phyloP scores from a whole-genome alignment of 139 green algal genomes.

The Chlorella sp. region DNA sequence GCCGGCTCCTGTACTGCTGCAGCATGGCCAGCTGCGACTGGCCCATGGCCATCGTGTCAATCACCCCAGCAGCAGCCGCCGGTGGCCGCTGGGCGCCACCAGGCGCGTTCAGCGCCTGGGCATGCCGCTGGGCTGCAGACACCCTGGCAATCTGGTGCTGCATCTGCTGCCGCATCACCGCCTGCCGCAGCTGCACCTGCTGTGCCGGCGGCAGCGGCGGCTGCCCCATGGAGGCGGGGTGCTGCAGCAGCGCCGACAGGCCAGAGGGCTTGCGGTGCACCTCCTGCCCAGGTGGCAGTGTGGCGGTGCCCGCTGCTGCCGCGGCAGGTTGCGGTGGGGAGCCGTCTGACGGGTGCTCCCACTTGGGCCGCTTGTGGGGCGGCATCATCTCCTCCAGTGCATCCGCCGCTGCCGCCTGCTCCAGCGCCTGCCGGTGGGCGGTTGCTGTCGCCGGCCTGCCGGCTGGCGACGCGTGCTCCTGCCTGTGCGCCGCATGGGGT shows the following conservation, averaged over 20 bases:
- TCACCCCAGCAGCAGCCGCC: no score
- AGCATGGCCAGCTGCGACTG: background rate
- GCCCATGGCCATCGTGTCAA: background rate
- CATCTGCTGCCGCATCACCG: background rate
- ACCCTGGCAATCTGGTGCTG: background rate
- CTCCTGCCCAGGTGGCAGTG: background rate
- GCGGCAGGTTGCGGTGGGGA: background rate
- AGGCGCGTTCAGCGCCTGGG: no score
- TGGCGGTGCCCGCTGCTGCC: background rate
- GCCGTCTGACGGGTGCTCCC: background rate
- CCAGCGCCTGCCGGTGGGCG: background rate
- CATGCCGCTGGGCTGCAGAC: no score
- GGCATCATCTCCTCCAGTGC: conserved; percentile 6
- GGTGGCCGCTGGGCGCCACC: no score
- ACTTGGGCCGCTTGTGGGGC: conserved; percentile 12
- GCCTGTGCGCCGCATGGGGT: no score
- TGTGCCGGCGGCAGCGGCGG: background rate
- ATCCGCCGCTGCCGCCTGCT: conserved; percentile 6
- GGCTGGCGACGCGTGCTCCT: no score
- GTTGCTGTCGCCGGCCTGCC: no score
- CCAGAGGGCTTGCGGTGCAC: background rate
- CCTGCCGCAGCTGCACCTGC: background rate
- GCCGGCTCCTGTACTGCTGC: background rate
- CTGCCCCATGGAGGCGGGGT: background rate
- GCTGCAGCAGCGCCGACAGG: background rate